A percentile compares a stretch with the other conserved stretches of the same genome.
These are phyloP conservation scores for Aureobasidium vineae DNA, from an alignment of 2,329 filamentous ascomycete species.

Conservation along the genomic window DNA sequence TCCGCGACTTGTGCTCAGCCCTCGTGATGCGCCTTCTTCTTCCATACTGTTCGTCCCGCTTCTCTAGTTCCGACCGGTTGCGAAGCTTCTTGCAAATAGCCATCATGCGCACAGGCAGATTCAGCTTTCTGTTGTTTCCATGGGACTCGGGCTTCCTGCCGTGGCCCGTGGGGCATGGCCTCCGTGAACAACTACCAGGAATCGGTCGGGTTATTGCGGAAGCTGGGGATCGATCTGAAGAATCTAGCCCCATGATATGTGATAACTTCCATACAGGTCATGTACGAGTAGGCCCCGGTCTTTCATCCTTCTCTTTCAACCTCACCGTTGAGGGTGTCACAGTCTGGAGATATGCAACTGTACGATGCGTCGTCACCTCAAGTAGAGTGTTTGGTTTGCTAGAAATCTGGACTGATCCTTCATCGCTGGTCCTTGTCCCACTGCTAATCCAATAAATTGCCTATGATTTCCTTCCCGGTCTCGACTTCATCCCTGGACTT, in stretches of 20 bases:
- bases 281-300: no score
- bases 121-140: neutral
- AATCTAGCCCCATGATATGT: neutral
- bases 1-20: neutral
- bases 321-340: no score
- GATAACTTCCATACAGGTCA: no score
- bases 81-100: constrained; percentile 8
- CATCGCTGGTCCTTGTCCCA: no score
- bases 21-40: constrained; percentile 5
- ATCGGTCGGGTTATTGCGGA: constrained; percentile 1
- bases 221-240: neutral
- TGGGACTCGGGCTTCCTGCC: neutral
- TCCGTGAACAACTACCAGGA: neutral
- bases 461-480: no score
- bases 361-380: no score
- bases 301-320: no score
- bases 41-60: neutral
- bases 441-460: no score
- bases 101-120: neutral
- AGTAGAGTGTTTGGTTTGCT: no score
- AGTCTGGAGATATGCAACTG: no score
- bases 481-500: no score
- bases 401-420: no score
- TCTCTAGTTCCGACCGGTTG: neutral
- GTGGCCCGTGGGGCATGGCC: neutral